Base-by-base conservation (phyloP, 2,329 filamentous ascomycete species). In the Neoarthrinium moseri region DNA sequence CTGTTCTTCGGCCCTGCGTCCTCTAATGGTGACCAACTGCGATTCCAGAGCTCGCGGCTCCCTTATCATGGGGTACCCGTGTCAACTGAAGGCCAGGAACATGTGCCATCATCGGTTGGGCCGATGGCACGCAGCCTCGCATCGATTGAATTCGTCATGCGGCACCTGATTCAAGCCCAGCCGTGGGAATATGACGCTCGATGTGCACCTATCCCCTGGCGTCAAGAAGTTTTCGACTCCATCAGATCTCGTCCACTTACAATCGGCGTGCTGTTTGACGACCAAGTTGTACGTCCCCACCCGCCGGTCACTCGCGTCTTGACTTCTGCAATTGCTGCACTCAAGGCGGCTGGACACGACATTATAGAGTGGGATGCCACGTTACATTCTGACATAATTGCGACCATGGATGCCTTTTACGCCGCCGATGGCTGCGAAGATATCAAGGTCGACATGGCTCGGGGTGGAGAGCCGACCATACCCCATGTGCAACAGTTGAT, bases 361-460 rank as follows among this genome's bases (percentile, higher is more conserved):
- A 47, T 83, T 0, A 55, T 84, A 0, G 53, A 66, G 5, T 83
- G 80, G 80, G 66, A 74, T 29, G 65, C 74, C 0, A 64, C 64
- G 0, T 60, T 78, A 1, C 78, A 85, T 47, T 60, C 68, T 2
- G 72, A 78, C n/a, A 80, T 74, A 41, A 76, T 83, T 20, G 64
- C 73, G 6, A 67, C 81, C 8, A 79, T 83, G 78, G 81, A 86
- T 51, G 62, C 69, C 20, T 86, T 75, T 54, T 86, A 85, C 56
- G 78, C 74, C 0, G 80, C 70, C 1, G 83, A 86, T 43, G 82
- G 83, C 5, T 74, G 81, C 12, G 80, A 85, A 52, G 83, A 87
- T 50, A 77, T 86, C 26, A 70, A 74, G 5, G 67, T 68, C 3
- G 80, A 80, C 23, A 63, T 86, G 0, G 56, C 61, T 4, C 69